These are phyloP conservation scores for Plasmodium berghei DNA, from an alignment of 169 alveolate species.

Conservation along the genomic window DNA sequence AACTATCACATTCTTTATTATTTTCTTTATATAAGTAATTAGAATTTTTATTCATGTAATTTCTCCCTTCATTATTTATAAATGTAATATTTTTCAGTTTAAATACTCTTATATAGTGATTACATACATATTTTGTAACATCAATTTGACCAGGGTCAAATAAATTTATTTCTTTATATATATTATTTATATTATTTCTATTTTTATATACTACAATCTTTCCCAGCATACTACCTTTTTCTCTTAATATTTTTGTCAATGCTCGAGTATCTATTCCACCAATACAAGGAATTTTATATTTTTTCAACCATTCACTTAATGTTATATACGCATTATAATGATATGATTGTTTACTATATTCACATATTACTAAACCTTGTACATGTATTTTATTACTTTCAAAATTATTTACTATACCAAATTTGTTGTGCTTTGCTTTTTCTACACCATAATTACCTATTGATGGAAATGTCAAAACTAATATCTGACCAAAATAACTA, in stretches of 20 bases:
- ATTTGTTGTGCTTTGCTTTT: conserved; percentile 81
- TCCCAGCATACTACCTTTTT: conserved; percentile 87
- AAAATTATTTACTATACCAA: conserved; percentile 83
- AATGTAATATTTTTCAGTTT: conserved; percentile 17
- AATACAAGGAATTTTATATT: conserved; percentile 74
- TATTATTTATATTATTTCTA: conserved; percentile 30
- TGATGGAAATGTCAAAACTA: conserved; percentile 88
- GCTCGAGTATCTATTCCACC: conserved; percentile 91
- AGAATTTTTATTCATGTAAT: conserved; percentile 23
- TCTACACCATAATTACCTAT: conserved; percentile 92
- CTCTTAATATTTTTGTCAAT: conserved; percentile 88
- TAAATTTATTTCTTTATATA: conserved; percentile 57
- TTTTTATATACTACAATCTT: conserved; percentile 81
- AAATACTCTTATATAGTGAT: conserved; percentile 51
- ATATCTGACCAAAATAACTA: conserved; percentile 89
- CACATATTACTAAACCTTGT: conserved; percentile 88
- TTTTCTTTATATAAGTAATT: not conserved
- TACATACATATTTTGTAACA: conserved; percentile 55
- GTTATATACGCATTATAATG: conserved; percentile 54
- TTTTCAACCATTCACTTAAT: conserved; percentile 46
- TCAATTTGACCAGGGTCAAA: conserved; percentile 71
- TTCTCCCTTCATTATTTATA: conserved; percentile 12
- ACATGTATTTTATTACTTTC: conserved; percentile 85
- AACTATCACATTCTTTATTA: conserved; percentile 4
- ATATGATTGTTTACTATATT: conserved; percentile 80